Conservation (phyloP, 2,329 filamentous ascomycete genomes). For the Penicillium sp. region DNA sequence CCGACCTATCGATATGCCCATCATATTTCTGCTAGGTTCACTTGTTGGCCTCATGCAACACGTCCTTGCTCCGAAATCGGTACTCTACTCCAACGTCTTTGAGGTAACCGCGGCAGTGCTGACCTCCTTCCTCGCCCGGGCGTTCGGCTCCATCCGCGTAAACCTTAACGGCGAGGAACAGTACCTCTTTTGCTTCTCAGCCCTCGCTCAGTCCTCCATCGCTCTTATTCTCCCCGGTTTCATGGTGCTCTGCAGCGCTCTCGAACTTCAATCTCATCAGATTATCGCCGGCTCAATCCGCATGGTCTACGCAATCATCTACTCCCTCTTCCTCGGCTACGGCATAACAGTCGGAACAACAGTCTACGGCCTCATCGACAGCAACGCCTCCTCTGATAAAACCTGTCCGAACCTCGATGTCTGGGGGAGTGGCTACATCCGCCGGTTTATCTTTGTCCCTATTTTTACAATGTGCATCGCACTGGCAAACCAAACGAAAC, state of each 20-base stretch:
- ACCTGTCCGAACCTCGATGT: conserved; percentile 57
- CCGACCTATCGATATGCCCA: conserved; percentile 77
- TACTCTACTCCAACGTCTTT: conserved; percentile 69
- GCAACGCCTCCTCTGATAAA: conserved; percentile 56
- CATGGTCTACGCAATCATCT: conserved; percentile 76
- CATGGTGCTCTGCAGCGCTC: conserved; percentile 63
- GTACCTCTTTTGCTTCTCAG: conserved; percentile 71
- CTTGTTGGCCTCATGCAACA: conserved; percentile 78
- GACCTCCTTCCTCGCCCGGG: conserved; percentile 72
- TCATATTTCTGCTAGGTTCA: conserved; percentile 77
- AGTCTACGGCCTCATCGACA: conserved; percentile 67
- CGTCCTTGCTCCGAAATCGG: conserved; percentile 74
- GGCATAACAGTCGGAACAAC: conserved; percentile 72
- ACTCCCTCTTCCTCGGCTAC: conserved; percentile 74
- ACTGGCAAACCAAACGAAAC: conserved; percentile 83
- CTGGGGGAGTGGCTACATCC: conserved; percentile 45
- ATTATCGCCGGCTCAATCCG: conserved; percentile 74
- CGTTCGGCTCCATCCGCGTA: conserved; percentile 68
- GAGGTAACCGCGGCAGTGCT: conserved; percentile 69
- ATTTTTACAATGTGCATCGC: conserved; percentile 76
- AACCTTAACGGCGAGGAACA: conserved; percentile 36
- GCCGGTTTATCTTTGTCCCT: conserved; percentile 75
- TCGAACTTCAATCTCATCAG: conserved; percentile 73
- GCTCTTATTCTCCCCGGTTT: conserved; percentile 75
- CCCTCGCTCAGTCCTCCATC: conserved; percentile 73